These are phyloP conservation scores for Clitocybe nebularis DNA, from an alignment of 1,284 basidiomycete species.

Conservation along the genomic window DNA sequence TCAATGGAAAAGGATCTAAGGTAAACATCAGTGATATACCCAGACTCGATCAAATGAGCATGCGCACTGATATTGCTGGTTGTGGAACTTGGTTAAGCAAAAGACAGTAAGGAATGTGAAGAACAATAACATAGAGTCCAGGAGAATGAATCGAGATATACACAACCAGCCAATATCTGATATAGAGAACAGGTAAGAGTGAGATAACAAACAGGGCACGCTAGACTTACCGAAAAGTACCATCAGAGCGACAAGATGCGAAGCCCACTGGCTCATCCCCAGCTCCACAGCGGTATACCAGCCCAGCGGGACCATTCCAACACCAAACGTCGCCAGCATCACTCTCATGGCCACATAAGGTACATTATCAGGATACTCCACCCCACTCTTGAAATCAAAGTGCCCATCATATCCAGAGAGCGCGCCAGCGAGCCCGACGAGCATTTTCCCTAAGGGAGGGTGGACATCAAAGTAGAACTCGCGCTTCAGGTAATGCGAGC, in stretches of 20 bases:
- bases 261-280: conserved; percentile 86
- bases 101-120: conserved; percentile 98
- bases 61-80: conserved; percentile 85
- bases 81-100: conserved; percentile 94
- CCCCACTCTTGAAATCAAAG: conserved; percentile 95
- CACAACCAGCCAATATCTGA: conserved; percentile 90
- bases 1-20: conserved; percentile 84
- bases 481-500: conserved; percentile 93
- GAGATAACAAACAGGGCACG: too few species aligned
- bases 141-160: conserved; percentile 95
- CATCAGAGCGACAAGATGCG: conserved; percentile 93
- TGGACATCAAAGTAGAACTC: conserved; percentile 98
- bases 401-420: conserved; percentile 88
- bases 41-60: background rate
- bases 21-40: conserved; percentile 3
- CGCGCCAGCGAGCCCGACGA: conserved; percentile 91
- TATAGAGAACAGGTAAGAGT: too few species aligned
- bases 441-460: conserved; percentile 97
- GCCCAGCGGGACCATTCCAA: conserved; percentile 91
- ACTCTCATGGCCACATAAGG: conserved; percentile 96
- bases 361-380: conserved; percentile 78
- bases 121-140: conserved; percentile 97
- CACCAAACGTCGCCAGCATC: conserved; percentile 91
- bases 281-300: conserved; percentile 98
- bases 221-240: conserved; percentile 73